Conservation (phyloP, 805 yeast species). For the Ogataea methanolica region DNA sequence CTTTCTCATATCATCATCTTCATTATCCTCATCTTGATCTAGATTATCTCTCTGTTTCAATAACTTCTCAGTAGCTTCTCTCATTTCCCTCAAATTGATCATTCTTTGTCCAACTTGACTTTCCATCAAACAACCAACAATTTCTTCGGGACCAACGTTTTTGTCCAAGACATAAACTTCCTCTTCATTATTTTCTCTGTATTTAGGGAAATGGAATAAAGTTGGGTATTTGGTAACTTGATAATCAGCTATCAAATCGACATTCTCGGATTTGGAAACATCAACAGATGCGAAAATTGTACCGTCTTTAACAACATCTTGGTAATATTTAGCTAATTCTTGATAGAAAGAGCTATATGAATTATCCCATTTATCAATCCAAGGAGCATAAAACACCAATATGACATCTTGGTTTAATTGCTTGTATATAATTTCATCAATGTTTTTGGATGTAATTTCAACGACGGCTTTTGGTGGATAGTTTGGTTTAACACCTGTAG, state of each 20-base stretch:
- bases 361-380: constrained; percentile 31
- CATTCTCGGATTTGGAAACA: constrained; percentile 23
- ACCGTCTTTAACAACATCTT: constrained; percentile 16
- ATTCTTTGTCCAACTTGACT: constrained; percentile 26
- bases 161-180: constrained; percentile 15
- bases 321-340: constrained; percentile 23
- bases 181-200: constrained; percentile 10
- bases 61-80: constrained; percentile 24
- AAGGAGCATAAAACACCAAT: constrained; percentile 34
- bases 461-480: constrained; percentile 24
- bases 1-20: constrained; percentile 15
- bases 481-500: constrained; percentile 31
- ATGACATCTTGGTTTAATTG: constrained; percentile 19
- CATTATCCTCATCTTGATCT: constrained; percentile 19
- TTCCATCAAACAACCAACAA: constrained; percentile 26
- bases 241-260: constrained; percentile 24
- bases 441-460: constrained; percentile 10
- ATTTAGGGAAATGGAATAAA: constrained; percentile 20
- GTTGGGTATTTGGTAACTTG: constrained; percentile 30
- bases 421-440: constrained; percentile 12
- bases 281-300: constrained; percentile 31
- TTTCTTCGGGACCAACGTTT: constrained; percentile 22
- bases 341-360: constrained; percentile 29
- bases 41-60: constrained; percentile 1
- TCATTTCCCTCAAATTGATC: constrained; percentile 23